Conservation (phyloP, 768 basidiomycete genomes). For the Boletus vinaceobasis region DNA sequence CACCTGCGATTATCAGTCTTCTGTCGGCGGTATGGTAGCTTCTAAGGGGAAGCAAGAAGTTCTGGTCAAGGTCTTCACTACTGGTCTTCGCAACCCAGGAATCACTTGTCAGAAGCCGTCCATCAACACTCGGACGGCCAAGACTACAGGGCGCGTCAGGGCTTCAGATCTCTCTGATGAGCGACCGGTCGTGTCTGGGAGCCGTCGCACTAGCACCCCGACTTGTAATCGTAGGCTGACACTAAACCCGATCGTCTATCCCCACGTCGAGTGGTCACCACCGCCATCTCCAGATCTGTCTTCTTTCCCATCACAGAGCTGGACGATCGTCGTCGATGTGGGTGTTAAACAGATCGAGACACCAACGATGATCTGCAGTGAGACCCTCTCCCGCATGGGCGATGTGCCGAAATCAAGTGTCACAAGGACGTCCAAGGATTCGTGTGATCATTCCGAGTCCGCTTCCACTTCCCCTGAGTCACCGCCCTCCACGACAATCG, state of each 20-base stretch:
- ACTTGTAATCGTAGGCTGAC: background rate
- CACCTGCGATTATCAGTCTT: background rate
- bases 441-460: background rate
- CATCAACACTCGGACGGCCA: background rate
- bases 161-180: background rate
- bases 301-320: constrained; percentile 6
- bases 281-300: background rate
- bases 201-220: background rate
- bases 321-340: background rate
- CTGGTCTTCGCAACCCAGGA: background rate
- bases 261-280: background rate
- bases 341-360: background rate
- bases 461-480: background rate
- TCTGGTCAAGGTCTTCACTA: background rate
- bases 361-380: background rate
- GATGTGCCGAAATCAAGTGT: background rate
- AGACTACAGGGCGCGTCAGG: background rate
- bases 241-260: background rate
- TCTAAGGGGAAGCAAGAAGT: background rate
- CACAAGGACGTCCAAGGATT: background rate
- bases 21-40: too few relatives aligned
- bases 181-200: background rate
- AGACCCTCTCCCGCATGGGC: too few relatives aligned
- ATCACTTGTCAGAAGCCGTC: background rate
- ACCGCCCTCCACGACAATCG: background rate